phyloP scores from a whole-genome alignment of 768 basidiomycete species.

The Russula vinacea region DNA sequence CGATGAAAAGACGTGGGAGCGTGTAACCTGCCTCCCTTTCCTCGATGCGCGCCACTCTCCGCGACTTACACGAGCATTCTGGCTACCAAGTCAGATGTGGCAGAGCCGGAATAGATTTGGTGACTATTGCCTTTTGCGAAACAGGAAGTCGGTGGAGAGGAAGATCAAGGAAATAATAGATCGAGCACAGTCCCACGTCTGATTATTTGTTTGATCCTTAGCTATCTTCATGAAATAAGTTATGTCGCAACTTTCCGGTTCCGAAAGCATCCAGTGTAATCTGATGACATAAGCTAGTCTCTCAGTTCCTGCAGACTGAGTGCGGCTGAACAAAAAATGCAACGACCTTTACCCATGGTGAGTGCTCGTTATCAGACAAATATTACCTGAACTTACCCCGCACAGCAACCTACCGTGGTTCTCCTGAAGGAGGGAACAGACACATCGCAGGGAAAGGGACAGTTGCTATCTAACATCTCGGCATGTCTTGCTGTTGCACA shows the following conservation, averaged over 20 bases:
- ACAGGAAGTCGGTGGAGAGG: conserved; percentile 42
- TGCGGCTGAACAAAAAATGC: conserved; percentile 57
- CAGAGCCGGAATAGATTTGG: conserved; percentile 72
- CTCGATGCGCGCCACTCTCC: conserved; percentile 77
- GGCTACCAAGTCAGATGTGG: conserved; percentile 73
- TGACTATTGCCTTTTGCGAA: conserved; percentile 85
- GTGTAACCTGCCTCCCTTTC: conserved; percentile 76
- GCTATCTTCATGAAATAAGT: too few relatives aligned
- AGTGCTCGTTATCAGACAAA: conserved; percentile 1
- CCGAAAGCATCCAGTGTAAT: too few relatives aligned
- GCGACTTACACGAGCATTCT: conserved; percentile 70
- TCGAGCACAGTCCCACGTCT: background rate
- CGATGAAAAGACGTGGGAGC: conserved; percentile 71
- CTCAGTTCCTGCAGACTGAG: background rate
- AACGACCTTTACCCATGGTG: conserved; percentile 51
- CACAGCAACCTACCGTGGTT: conserved; percentile 94
- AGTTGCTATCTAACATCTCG: conserved; percentile 91
- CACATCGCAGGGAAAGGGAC: conserved; percentile 89
- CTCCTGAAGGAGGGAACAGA: conserved; percentile 96
- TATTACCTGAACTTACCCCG: conserved; percentile 20
- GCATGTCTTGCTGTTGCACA: conserved; percentile 93
- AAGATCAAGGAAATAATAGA: conserved; percentile 31
- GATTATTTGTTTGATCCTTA: too few relatives aligned
- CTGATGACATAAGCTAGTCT: conserved; percentile 26
- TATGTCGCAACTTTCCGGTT: too few relatives aligned